Percentiles rank a stretch among this genome's conserved stretches.
These are phyloP conservation scores for Colletotrichum sp. DNA, from an alignment of 2,329 filamentous ascomycete species.

Conservation along the genomic window DNA sequence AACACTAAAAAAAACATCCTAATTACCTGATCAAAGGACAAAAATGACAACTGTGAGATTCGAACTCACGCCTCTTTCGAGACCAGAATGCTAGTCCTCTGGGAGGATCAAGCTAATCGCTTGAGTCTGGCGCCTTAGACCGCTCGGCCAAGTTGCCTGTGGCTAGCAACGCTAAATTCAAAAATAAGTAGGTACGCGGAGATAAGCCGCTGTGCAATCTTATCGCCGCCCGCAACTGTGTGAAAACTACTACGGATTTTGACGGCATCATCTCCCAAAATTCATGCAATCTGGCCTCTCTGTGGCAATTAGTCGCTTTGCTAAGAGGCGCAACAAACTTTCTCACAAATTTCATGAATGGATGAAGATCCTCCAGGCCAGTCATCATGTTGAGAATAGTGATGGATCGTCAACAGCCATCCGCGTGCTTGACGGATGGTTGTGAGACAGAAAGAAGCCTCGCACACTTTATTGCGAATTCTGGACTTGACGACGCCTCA, in stretches of 20 bases:
- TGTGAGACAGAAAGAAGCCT: not conserved
- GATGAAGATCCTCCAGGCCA: not conserved
- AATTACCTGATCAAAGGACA: not conserved
- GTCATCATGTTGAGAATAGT: not conserved
- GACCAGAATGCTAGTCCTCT: not conserved
- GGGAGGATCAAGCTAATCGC: not conserved
- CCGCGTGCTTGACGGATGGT: not conserved
- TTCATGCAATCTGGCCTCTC: not conserved
- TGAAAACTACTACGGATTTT: not conserved
- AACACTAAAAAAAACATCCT: not conserved
- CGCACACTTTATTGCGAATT: not conserved
- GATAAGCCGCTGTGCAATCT: not conserved
- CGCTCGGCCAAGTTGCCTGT: not conserved
- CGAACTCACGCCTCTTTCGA: constrained; percentile 4
- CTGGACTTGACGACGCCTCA: not conserved
- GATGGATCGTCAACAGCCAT: not conserved
- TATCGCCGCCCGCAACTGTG: not conserved
- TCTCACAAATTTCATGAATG: not conserved
- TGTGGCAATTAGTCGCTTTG: not conserved
- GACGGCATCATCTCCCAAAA: not conserved
- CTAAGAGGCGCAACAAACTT: not conserved
- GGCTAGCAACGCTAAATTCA: accelerated
- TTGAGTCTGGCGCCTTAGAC: constrained; percentile 7
- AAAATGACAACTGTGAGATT: constrained; percentile 2
- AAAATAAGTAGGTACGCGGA: not conserved